Conservation (phyloP, 169 alveolate genomes). For the Plasmodium yoelii region DNA sequence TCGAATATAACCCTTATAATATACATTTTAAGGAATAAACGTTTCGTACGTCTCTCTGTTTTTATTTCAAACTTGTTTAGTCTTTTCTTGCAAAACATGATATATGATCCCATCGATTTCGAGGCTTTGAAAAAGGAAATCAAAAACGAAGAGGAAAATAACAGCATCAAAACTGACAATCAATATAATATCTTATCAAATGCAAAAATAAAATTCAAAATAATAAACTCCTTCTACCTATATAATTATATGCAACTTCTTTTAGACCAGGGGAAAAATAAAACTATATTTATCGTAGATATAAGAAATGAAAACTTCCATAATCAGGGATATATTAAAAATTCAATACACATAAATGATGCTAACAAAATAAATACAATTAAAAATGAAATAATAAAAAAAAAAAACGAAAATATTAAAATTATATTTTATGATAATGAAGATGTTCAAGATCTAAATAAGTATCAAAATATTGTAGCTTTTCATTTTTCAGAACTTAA, state of each 20-base stretch:
- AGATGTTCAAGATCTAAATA: not conserved
- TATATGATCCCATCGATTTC: slow-evolving; percentile 36
- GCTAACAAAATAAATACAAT: not conserved
- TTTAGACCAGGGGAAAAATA: slow-evolving; percentile 43
- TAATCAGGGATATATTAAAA: slow-evolving; percentile 18
- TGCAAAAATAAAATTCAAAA: not conserved
- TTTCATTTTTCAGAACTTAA: slow-evolving; percentile 26
- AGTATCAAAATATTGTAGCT: not conserved
- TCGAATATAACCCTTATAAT: too few species aligned
- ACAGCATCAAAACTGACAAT: not conserved
- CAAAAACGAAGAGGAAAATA: slow-evolving; percentile 4
- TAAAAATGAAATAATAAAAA: slow-evolving; percentile 30
- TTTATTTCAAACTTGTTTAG: not conserved
- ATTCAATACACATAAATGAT: slow-evolving; percentile 24
- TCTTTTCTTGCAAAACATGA: not conserved
- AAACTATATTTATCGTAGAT: slow-evolving; percentile 34
- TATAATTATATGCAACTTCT: slow-evolving; percentile 59
- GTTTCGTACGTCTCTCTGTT: not conserved
- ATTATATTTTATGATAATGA: slow-evolving; percentile 39
- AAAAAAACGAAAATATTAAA: slow-evolving; percentile 8
- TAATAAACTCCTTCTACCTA: slow-evolving; percentile 32
- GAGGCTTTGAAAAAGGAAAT: slow-evolving; percentile 38
- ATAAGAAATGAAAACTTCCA: slow-evolving; percentile 8
- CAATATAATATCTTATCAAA: too few species aligned
- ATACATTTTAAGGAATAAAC: not conserved